phyloP scores from a whole-genome alignment of 768 basidiomycete species.

The Exidia glandulosa region DNA sequence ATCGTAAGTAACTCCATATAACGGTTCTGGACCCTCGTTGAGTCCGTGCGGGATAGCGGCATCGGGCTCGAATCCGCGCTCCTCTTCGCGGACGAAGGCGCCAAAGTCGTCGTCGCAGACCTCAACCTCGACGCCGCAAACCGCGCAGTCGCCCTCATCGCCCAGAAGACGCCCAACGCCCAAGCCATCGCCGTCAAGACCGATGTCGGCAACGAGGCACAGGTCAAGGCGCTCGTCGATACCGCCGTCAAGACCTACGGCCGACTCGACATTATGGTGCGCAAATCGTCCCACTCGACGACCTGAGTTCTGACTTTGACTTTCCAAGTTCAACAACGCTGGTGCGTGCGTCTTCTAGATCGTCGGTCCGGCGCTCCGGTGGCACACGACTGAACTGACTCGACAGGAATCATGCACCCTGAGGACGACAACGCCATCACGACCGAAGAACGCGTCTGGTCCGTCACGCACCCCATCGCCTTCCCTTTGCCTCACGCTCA shows the following conservation, averaged over 20 bases:
- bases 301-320: not conserved
- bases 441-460: conserved; percentile 94
- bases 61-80: conserved; percentile 95
- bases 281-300: conserved; percentile 9
- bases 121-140: conserved; percentile 70
- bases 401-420: conserved; percentile 92
- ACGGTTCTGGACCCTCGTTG: not conserved
- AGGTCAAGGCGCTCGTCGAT: conserved; percentile 76
- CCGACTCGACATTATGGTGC: conserved; percentile 89
- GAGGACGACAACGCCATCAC: conserved; percentile 90
- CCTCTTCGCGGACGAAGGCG: conserved; percentile 90
- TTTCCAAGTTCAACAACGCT: conserved; percentile 92
- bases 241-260: conserved; percentile 76
- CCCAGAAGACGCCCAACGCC: conserved; percentile 54
- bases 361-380: not conserved
- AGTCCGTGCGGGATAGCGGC: conserved; percentile 43
- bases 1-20: conserved; percentile 43
- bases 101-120: conserved; percentile 81
- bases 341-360: conserved; percentile 30
- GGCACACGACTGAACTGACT: conserved; percentile 3
- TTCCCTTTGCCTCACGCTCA: not conserved
- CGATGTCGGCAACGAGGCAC: conserved; percentile 82
- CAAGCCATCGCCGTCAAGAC: conserved; percentile 60
- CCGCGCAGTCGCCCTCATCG: conserved; percentile 52
- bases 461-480: not conserved